Evolutionary conservation across 257 asterid species (phyloP).

Genomic region (Solanum arcanum): DNA sequence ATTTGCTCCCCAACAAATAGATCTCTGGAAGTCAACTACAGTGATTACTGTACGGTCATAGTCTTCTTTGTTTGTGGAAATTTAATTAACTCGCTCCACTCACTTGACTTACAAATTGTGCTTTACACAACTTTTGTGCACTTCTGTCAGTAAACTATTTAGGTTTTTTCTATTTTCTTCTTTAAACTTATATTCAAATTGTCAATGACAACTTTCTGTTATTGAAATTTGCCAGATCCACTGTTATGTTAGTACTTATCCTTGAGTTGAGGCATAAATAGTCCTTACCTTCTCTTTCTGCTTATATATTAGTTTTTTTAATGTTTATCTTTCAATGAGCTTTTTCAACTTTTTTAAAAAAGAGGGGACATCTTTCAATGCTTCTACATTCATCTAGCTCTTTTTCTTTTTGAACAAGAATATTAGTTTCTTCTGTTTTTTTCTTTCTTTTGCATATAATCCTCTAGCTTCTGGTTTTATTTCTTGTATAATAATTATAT

Average conservation of each 20-base stretch:
- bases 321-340: background rate
- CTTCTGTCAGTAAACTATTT: background rate
- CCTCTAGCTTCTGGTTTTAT: background rate
- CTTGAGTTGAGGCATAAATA: background rate
- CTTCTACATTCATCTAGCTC: background rate
- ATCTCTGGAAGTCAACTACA: background rate
- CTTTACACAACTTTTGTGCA: background rate
- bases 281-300: background rate
- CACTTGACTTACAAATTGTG: background rate
- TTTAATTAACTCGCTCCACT: background rate
- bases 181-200: background rate
- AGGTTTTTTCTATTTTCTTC: background rate
- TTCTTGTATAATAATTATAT: background rate
- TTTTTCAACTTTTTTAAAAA: background rate
- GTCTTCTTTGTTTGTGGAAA: background rate
- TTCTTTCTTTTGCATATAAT: background rate
- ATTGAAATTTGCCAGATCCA: background rate
- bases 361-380: background rate
- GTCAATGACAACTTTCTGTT: background rate
- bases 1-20: background rate
- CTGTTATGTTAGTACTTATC: background rate
- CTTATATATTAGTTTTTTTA: background rate
- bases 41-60: background rate
- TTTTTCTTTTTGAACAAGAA: background rate
- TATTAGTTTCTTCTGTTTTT: background rate